Evolutionary conservation across 768 basidiomycete species (phyloP).

Genomic region (Suillus variegatus): DNA sequence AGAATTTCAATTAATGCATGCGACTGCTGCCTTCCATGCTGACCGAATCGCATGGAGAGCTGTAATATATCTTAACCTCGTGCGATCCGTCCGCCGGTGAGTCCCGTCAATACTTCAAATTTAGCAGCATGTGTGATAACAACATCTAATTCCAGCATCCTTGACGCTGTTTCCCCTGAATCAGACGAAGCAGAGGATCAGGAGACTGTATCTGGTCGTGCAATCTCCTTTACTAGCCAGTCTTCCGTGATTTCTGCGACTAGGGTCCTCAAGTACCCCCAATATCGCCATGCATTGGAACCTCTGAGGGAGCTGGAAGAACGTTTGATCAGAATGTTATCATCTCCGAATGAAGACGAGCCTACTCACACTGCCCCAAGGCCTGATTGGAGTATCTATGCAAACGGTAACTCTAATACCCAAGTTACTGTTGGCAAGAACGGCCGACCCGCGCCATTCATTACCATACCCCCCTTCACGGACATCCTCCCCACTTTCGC

Average conservation of each 20-base stretch:
- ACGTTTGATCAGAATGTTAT: conserved; percentile 63
- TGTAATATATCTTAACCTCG: conserved; percentile 86
- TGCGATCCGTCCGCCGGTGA: conserved; percentile 77
- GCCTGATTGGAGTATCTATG: conserved; percentile 40
- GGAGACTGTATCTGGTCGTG: conserved; percentile 51
- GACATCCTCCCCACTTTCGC: conserved; percentile 26
- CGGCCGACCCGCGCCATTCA: conserved; percentile 46
- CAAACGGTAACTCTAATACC: conserved; percentile 12
- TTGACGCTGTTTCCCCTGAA: conserved; percentile 74
- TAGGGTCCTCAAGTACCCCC: conserved; percentile 59
- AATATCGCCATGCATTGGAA: conserved; percentile 61
- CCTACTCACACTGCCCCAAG: conserved; percentile 55
- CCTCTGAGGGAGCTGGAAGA: conserved; percentile 73
- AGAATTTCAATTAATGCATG: conserved; percentile 86
- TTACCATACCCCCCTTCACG: conserved; percentile 31
- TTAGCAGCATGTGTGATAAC: neutral
- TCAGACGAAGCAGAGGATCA: conserved; percentile 60
- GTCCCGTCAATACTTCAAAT: conserved; percentile 21
- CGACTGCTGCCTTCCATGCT: conserved; percentile 72
- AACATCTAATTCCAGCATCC: conserved; percentile 48
- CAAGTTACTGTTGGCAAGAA: conserved; percentile 28
- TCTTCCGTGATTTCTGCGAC: conserved; percentile 42
- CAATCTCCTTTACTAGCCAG: conserved; percentile 53
- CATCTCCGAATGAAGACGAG: conserved; percentile 67
- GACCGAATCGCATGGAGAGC: conserved; percentile 86